Evolutionary conservation across 2,329 filamentous ascomycete species (phyloP), one percentile per base, ranked within the genome.

Genomic region (Colletotrichum filicis): DNA sequence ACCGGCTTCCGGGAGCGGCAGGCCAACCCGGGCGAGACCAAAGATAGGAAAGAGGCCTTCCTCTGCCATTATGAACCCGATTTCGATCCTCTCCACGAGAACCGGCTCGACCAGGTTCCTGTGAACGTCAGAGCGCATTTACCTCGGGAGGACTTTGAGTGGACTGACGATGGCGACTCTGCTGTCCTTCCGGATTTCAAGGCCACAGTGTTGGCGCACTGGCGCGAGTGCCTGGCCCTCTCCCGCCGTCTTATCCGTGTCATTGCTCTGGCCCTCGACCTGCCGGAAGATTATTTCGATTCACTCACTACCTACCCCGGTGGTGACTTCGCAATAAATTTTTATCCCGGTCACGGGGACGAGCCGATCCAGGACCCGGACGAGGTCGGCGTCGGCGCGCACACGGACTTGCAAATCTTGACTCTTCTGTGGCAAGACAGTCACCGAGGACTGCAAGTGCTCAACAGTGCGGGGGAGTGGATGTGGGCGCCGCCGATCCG

Each of bases 361-460:
- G 35, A 65, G 12, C 66, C 66, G n/a, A 56, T 73, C 26, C 55
- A 73, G n/a, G 61, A 73, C 28, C 71, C 66, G 9, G 55, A 73
- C 0, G 82, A 83, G 42, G 82, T 85, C 12, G 85, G 85, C 0
- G 79, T 87, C 5, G 86, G 86, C 19, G 83, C 83, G 1, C 86
- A 88, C 74, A 86, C 84, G 0, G 84, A 88, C 74, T 80, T 88
- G 35, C 84, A 87, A 73, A 83, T 74, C 12, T 28, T 87, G 73
- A 89, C 87, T 0, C 80, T 89, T 14, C 79, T 89, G 5, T 87
- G 83, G 84, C 85, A 86, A 74, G 85, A 86, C 68, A 80, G 77
- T 68, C 78, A 81, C 35, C 53, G 30, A 35, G 77, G 76, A 16
- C 74, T 79, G 5, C 75, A 79, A 28, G 76, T 78, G 16, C 76